Evolutionary conservation across 768 basidiomycete species (phyloP), one percentile per base, ranked within the genome.

Genomic region (Rhizopogon sp.): DNA sequence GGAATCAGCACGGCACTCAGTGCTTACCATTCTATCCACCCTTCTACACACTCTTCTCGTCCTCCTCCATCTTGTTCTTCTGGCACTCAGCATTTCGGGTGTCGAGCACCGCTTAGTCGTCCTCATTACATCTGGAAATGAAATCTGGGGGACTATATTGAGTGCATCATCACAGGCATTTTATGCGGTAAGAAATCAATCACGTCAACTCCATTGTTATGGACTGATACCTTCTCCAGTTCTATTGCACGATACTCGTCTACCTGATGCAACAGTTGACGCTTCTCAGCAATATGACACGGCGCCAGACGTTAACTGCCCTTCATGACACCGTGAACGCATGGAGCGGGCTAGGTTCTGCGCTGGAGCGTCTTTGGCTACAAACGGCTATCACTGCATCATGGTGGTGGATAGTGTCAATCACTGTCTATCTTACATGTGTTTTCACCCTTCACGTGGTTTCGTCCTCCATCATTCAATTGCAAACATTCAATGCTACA

Each of bases 331-430:
- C 57, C 6, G 3, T 53, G 41, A 33, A 43, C 3, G 62, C 66
- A 13, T 67, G 66, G 66, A 50, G 49, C 14, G 62, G 66, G 0
- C 54, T 62, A 50, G 65, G 65, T n/a, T 50, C 60, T 50, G 63
- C 66, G 6, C 0, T 60, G 5, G 13, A 54, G 25, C 9, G 33
- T 4, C 43, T 63, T 6, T 65, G 61, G 64, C 39, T 43, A 13
- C 65, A 66, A 43, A 57, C 39, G 9, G 29, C 41, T 14, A 17
- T 55, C 11, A 2, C 43, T 2, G 57, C 66, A 10, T 67, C 63
- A 2, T 6, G 46, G 14, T 46, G 43, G 51, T 29, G 50, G 7
- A 41, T 57, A 16, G 20, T 65, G 10, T 58, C 62, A 20, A 59
- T 63, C 28, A 42, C 33, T 6, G 17, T 45, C 6, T 67, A 67